Conservation (phyloP, 2,329 filamentous ascomycete genomes). For the Cladobotryum mycophilum region DNA sequence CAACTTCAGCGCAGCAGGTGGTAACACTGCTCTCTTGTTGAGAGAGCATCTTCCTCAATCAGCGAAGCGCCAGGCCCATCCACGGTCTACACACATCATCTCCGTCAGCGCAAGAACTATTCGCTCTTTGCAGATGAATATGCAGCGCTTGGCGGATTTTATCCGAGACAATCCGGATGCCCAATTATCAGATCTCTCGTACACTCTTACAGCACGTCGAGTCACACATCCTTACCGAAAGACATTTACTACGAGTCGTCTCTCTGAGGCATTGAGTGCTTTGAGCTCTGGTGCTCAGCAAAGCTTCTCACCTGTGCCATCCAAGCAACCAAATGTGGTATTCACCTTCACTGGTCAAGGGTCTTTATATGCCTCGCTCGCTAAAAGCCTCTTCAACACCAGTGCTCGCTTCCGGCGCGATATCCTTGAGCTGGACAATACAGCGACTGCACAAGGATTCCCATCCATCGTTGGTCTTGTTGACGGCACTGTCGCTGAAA, state of each 20-base stretch:
- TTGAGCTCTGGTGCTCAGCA: background rate
- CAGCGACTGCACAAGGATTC: conserved; percentile 28
- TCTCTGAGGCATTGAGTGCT: background rate
- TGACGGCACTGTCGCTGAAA: conserved; percentile 23
- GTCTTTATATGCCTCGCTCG: conserved; percentile 24
- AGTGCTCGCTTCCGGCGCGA: conserved; percentile 27
- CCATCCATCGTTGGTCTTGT: conserved; percentile 41
- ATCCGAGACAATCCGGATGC: conserved; percentile 44
- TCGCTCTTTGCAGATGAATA: conserved; percentile 50
- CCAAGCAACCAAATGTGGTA: conserved; percentile 11
- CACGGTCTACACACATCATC: conserved; percentile 48
- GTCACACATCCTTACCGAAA: conserved; percentile 14
- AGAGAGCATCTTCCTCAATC: conserved; percentile 59
- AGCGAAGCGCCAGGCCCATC: conserved; percentile 49
- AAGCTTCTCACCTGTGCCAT: background rate
- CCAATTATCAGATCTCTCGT: conserved; percentile 48
- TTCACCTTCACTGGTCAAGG: conserved; percentile 45
- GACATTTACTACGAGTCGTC: background rate
- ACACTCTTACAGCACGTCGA: conserved; percentile 30
- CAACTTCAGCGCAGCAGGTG: conserved; percentile 48
- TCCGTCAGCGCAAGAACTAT: conserved; percentile 49
- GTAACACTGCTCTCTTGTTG: conserved; percentile 56
- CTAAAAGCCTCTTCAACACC: conserved; percentile 27
- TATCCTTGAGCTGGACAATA: conserved; percentile 26
- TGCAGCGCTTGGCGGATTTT: conserved; percentile 47